Percentiles rank a stretch among this genome's conserved stretches.
These are phyloP conservation scores for Pharnaceum exiguum DNA, from an alignment of 148 eudicot genomes.

Conservation along the genomic window DNA sequence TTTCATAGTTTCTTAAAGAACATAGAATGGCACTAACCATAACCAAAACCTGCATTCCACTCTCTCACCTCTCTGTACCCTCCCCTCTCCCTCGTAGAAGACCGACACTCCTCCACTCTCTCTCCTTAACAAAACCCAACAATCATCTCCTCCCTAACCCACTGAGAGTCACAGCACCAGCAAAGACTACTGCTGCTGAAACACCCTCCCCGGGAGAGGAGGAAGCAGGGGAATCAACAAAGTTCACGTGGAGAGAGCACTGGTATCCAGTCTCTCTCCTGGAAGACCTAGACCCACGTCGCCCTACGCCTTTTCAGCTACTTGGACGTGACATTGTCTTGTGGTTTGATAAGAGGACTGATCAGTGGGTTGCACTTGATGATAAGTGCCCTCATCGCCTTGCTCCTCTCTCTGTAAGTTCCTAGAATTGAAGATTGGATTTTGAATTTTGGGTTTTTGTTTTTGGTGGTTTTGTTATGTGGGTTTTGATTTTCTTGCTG, in stretches of 20 bases:
- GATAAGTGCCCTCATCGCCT: slow-evolving; percentile 95
- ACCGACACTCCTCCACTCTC: neutral
- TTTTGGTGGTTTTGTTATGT: neutral
- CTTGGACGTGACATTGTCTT: slow-evolving; percentile 80
- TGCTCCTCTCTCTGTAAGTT: slow-evolving; percentile 82
- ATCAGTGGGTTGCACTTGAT: slow-evolving; percentile 81
- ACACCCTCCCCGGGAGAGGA: slow-evolving; percentile 10
- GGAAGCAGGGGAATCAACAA: slow-evolving; percentile 28
- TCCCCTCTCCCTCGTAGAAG: neutral
- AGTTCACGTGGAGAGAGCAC: slow-evolving; percentile 87
- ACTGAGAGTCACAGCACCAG: slow-evolving; percentile 45
- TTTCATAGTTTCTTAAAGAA: neutral
- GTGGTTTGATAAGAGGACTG: slow-evolving; percentile 55
- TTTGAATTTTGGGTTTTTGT: neutral
- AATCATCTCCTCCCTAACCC: slow-evolving; percentile 1
- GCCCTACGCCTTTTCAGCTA: slow-evolving; percentile 83
- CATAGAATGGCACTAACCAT: slow-evolving; percentile 15
- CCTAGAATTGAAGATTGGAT: neutral
- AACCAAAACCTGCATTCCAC: no score
- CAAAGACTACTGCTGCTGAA: slow-evolving; percentile 16
- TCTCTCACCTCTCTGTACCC: neutral
- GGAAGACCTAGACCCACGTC: slow-evolving; percentile 61
- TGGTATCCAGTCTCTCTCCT: slow-evolving; percentile 93
- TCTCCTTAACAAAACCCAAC: slow-evolving; percentile 4
- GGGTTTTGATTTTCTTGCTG: neutral